Base-by-base conservation (phyloP, 371 early-diverging fungal genomes). In the Mucor racemosus region DNA sequence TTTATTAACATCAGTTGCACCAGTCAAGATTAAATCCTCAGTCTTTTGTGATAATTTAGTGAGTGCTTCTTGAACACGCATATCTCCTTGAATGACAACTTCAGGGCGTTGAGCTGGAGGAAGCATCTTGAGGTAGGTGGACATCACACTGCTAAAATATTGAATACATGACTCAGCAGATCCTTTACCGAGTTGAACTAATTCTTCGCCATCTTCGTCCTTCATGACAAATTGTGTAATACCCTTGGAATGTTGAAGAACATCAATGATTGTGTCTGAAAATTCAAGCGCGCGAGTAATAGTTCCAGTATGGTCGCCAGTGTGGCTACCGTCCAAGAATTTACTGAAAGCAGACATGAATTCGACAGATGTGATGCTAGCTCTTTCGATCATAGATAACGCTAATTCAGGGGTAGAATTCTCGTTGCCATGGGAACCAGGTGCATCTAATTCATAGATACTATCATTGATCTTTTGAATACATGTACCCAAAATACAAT, bases 381-480 rank as follows among this genome's bases (percentile, higher is more conserved):
- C 89, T 74, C 93, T 91, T 73, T 98, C 99, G 54, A 96, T 88
- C 77, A 96, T 91, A 3, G 96, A 90, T 31, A 97, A 77, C 1
- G 93, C 93, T 69, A 94, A 91, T 76, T 96, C 96, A 8, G 97
- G 95, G 0, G 97, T 94, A 0, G 96, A 92, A 10, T 92, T 91
- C 65, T 88, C 88, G 74, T 96, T 96, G 17, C 97, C 97, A 59
- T 86, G 89, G 60, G 89, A 86, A 14, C 89, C 85, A 17, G 95
- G 90, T 26, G 88, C 84, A 63, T 94, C 94, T 31, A 97, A 76
- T 62, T 93, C 92, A 68, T 91, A 95, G 26, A 96, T 84, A 17
- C 94, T 87, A 64, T 95, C 96, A 65, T 94, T 91, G 40, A 95
- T 87, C 73, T 93, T 94, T 71, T 87, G 85, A 34, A 93, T 88